Base-by-base conservation (phyloP, 2,329 filamentous ascomycete species). In the Aspergillus pseudonomiae region DNA sequence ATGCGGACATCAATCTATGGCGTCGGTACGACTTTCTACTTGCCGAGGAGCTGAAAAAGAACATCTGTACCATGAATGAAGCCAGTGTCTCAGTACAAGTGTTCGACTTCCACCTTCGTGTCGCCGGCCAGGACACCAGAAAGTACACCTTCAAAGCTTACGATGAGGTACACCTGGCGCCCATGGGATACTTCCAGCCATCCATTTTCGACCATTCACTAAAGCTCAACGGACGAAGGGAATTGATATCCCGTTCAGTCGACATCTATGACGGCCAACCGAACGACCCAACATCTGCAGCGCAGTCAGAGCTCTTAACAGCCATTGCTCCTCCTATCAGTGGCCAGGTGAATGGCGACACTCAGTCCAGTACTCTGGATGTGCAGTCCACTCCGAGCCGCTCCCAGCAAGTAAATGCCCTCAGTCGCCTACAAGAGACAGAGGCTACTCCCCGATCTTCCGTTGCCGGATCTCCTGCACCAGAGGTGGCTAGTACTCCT, bases 81-180 rank as follows among this genome's bases (percentile, higher is more conserved):
- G 89, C 89, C 10, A 91, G 94, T 66, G 91, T 99, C 60, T 94
- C 91, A 14, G 93, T 97, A 5, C 92, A 96, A 78, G 85, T 92
- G 4, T 92, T 88, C 80, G 90, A 96, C 71, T 98, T 98, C 75
- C 93, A 98, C 77, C 86, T 99, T 19, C 90, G 95, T 32, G 91
- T 92, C 11, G 90, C 92, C 1, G 93, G 93, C 59, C 89, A 97
- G 75, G 90, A 95, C 58, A 99, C 95, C 1, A 87, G 89, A 67
- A 97, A 97, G 78, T 98, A 96, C 78, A 88, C 89, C 46, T 98
- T 97, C 84, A 98, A 98, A 83, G 94, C 92, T 0, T 99, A 98
- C 73, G 95, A 99, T 70, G 95, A 98, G 77, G 91, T 96, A 26
- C 92, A 96, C 70, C 84, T 99, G n/a, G 91, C 95, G 0, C 91